These are phyloP conservation scores for Cercospora zeina DNA, from an alignment of 2,329 filamentous ascomycete genomes.

Conservation along the genomic window DNA sequence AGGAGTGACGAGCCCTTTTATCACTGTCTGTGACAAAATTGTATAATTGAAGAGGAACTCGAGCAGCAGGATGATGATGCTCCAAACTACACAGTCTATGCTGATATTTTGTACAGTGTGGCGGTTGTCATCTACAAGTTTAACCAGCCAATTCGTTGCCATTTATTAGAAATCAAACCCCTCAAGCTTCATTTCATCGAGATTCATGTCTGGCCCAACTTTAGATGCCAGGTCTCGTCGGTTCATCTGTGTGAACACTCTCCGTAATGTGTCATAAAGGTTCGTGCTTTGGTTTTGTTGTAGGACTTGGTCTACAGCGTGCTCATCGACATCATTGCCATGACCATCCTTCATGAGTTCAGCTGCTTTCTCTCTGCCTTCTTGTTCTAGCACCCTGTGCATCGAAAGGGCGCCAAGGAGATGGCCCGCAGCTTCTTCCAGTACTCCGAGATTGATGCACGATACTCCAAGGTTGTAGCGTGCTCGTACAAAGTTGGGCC, in stretches of 20 bases:
- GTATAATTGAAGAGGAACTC: background rate
- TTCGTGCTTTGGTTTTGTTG: constrained; percentile 97
- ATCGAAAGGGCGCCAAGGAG: constrained; percentile 88
- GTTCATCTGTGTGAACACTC: constrained; percentile 97
- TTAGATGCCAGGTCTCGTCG: constrained; percentile 81
- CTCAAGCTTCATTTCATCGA: constrained; percentile 82
- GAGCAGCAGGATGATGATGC: background rate
- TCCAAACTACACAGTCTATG: constrained; percentile 3
- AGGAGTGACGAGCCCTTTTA: constrained; percentile 28
- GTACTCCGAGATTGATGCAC: constrained; percentile 97
- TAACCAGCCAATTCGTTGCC: background rate
- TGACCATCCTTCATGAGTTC: constrained; percentile 69
- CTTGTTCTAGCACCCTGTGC: constrained; percentile 89
- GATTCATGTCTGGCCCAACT: constrained; percentile 86
- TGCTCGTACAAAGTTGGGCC: constrained; percentile 94
- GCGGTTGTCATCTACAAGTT: background rate
- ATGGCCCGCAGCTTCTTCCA: constrained; percentile 88
- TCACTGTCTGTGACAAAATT: constrained; percentile 29
- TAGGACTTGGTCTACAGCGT: constrained; percentile 80
- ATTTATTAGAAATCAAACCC: constrained; percentile 72
- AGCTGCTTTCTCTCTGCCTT: constrained; percentile 77
- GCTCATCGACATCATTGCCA: constrained; percentile 60
- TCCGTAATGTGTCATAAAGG: constrained; percentile 85
- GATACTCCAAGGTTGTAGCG: constrained; percentile 95
- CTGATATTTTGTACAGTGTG: background rate